Evolutionary conservation across 441 rosid genomes (phyloP).

Genomic region (Jatropha multifida): DNA sequence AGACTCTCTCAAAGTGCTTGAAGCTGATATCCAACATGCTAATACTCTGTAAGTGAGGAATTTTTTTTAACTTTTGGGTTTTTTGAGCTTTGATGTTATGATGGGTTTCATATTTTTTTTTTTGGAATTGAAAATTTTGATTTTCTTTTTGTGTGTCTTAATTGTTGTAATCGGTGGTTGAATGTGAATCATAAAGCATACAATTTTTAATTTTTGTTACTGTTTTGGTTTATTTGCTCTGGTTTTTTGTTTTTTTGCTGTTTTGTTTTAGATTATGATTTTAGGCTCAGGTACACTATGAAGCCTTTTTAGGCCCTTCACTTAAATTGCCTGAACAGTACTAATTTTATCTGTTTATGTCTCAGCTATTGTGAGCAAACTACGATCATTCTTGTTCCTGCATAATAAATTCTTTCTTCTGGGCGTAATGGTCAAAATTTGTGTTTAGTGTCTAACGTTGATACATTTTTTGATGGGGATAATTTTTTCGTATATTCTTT

Average conservation of each 20-base stretch:
- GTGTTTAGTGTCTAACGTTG: neutral
- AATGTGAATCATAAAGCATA: neutral
- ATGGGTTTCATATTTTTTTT: neutral
- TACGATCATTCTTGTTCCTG: neutral
- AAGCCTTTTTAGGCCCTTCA: neutral
- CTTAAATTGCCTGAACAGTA: too few species aligned
- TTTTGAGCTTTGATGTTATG: neutral
- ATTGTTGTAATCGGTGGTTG: neutral
- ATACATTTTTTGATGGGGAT: constrained; percentile 8
- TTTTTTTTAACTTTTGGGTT: neutral
- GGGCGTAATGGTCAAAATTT: neutral
- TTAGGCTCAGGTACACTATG: neutral
- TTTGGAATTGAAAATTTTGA: neutral
- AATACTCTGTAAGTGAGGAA: constrained; percentile 59
- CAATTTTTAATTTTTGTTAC: neutral
- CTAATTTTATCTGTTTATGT: neutral
- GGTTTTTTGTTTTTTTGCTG: neutral
- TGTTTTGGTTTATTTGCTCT: neutral
- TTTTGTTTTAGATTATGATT: neutral
- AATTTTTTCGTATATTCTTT: neutral
- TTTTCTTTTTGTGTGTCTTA: neutral
- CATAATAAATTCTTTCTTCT: neutral
- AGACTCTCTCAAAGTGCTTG: constrained; percentile 76
- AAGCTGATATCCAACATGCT: constrained; percentile 80
- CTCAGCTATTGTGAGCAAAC: neutral